Evolutionary conservation across 768 basidiomycete genomes (phyloP), one percentile per base, ranked within the genome.

Genomic region (Leccinum sublutescens): DNA sequence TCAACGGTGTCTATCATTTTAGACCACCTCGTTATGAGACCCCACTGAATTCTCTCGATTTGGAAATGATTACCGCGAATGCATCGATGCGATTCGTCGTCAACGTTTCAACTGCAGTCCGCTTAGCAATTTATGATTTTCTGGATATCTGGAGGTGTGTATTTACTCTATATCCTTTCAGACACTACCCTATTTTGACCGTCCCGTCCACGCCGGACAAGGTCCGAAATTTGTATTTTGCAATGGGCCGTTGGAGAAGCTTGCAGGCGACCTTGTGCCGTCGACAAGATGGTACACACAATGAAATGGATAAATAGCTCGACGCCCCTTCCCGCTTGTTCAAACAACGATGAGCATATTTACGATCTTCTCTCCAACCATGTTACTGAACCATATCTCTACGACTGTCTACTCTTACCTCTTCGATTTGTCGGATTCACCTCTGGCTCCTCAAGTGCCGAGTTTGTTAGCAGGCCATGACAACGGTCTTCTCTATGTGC

Each of bases 391-490:
- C 40, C 17, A n/a, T n/a, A n/a, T 40, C 40, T 40, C n/a, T 40
- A 17, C n/a, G n/a, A 4, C 17, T n/a, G n/a, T 40, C 9, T 4
- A n/a, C n/a, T 10, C 40, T 40, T 40, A 40, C 38, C 9, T 40
- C 17, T 40, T 40, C 40, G 40, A 17, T 40, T 40, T n/a, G 8
- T n/a, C 9, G 9, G n/a, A 40, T 40, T 40, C n/a, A 4, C 40
- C 38, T 40, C 38, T 9, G 4, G 2, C 3, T 40, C 55, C 61
- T 50, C 43, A 47, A 5, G 63, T 66, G 1, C 61, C 55, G 0
- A 66, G 58, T 52, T 19, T 64, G 1, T 38, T 70, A 2, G 61
- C 54, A 0, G 67, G 67, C 17, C 56, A 68, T 7, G 64, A 60
- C 51, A 68, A 61, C 11, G 64, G 58, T 4, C 5, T 68, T 17